Evolutionary conservation across 1,284 basidiomycete species (phyloP), one percentile per base, ranked within the genome.

Genomic region (Porogramme epimiltina): DNA sequence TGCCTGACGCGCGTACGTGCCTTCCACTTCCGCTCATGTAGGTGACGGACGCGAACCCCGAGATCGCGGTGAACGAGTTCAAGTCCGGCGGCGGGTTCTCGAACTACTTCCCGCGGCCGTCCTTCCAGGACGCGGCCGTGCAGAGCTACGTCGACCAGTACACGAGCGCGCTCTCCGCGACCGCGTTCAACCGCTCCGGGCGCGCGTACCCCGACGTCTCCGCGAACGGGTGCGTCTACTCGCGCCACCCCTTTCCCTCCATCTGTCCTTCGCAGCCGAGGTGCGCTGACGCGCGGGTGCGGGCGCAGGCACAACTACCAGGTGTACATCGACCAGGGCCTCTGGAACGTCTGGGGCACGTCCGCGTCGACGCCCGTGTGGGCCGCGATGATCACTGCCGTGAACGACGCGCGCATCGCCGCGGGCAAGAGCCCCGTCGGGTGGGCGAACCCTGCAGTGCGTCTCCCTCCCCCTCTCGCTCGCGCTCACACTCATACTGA

Each of bases 361-460:
- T 61, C 60, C 11, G 55, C 55, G 10, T 56, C 60, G 16, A 54
- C 60, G 8, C 60, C 60, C 9, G 55, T 58, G 22, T 51, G 82
- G 52, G 74, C 79, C 16, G 77, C 70, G 2, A 68, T 87, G 45
- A 62, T 87, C 3, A 16, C 34, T 16, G 72, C 81, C 55, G 67
- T 87, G 43, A 88, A 88, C 56, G 85, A 87, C 58, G 79, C 75
- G 2, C 73, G 78, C 19, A 59, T 81, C 18, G 66, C 64, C 3
- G 66, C 66, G 2, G 73, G 76, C 0, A 74, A 73, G 56, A 53
- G 70, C 3, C 46, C 78, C n/a, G 69, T 85, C 4, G 83, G 82
- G 0, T 85, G 84, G 67, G 68, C 85, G 47, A 85, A 86, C 60
- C 82, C 81, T 3, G 57, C 55, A n/a, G 58, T 59, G 41, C 28